Conservation (phyloP, 2,329 filamentous ascomycete genomes). For the Blastomyces emzantsi region DNA sequence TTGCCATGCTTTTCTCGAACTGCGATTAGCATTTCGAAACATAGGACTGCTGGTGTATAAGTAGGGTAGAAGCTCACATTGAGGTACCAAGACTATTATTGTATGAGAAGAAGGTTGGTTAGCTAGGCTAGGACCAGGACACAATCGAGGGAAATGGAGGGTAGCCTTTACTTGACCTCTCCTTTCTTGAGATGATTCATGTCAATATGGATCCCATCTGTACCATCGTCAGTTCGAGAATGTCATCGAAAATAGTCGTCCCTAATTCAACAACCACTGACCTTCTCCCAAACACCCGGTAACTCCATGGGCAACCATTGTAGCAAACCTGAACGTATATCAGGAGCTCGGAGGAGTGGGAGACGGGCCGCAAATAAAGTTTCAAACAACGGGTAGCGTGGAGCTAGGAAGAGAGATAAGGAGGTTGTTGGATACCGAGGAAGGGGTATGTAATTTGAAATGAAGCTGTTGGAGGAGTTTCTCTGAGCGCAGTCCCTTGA, state of each 20-base stretch:
- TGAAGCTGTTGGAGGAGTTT: not conserved
- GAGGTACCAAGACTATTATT: conserved; percentile 77
- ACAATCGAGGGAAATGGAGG: not conserved
- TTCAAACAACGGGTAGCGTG: not conserved
- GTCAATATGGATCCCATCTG: conserved; percentile 98
- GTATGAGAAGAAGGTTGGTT: not conserved
- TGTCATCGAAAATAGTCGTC: not conserved
- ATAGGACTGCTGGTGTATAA: not conserved
- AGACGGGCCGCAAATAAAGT: not conserved
- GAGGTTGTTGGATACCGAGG: not conserved
- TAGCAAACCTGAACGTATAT: not conserved
- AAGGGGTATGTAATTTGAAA: not conserved
- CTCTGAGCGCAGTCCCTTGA: not conserved
- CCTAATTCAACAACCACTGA: conserved; percentile 6
- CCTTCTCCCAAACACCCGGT: conserved; percentile 18
- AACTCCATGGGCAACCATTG: conserved; percentile 16
- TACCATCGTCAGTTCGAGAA: conserved; percentile 17
- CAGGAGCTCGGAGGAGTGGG: not conserved
- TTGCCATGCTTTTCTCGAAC: conserved; percentile 66
- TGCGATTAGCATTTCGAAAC: conserved; percentile 20
- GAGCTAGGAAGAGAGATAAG: not conserved
- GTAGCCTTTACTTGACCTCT: conserved; percentile 82
- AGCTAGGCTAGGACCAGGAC: not conserved
- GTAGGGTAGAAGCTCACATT: conserved; percentile 55
- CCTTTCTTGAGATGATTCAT: conserved; percentile 99